phyloP scores from a whole-genome alignment of 1,139 yeast species.

The Yamadazyma blattariae region DNA sequence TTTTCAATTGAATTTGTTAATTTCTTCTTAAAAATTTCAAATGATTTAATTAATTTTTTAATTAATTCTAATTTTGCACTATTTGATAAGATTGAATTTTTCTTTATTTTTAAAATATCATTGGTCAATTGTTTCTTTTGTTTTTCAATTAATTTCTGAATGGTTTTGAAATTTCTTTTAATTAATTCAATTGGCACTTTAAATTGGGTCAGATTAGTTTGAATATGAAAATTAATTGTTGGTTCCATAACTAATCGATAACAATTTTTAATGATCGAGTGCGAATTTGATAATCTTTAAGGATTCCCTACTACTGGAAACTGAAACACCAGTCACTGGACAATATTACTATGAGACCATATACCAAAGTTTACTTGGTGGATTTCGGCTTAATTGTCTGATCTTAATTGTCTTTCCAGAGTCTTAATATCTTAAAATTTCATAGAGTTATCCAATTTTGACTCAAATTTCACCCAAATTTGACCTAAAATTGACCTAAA shows the following conservation, averaged over 20 bases:
- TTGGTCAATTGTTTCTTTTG: conserved; percentile 43
- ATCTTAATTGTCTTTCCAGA: no score
- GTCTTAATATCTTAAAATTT: no score
- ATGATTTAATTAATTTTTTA: conserved; percentile 39
- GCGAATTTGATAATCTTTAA: no score
- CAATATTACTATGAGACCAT: no score
- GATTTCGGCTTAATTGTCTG: no score
- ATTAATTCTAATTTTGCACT: conserved; percentile 27
- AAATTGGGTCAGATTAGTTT: conserved; percentile 51
- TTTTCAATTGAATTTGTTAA: conserved; percentile 35
- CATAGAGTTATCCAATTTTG: no score
- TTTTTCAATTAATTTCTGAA: conserved; percentile 58
- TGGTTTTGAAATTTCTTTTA: conserved; percentile 53
- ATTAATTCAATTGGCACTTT: conserved; percentile 61
- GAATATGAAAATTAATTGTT: conserved; percentile 40
- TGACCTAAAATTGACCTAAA: no score
- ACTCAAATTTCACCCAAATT: no score
- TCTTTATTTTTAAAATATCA: conserved; percentile 33
- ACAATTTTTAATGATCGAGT: no score
- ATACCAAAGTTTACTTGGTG: no score
- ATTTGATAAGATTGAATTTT: conserved; percentile 20
- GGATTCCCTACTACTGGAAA: no score
- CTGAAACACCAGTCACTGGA: no score
- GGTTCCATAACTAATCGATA: conserved; percentile 39
- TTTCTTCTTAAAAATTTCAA: conserved; percentile 48